Percentiles rank a stretch among this genome's conserved stretches.
Evolutionary conservation across 2,329 filamentous ascomycete species (phyloP).

Genomic region (Botrytis elliptica): DNA sequence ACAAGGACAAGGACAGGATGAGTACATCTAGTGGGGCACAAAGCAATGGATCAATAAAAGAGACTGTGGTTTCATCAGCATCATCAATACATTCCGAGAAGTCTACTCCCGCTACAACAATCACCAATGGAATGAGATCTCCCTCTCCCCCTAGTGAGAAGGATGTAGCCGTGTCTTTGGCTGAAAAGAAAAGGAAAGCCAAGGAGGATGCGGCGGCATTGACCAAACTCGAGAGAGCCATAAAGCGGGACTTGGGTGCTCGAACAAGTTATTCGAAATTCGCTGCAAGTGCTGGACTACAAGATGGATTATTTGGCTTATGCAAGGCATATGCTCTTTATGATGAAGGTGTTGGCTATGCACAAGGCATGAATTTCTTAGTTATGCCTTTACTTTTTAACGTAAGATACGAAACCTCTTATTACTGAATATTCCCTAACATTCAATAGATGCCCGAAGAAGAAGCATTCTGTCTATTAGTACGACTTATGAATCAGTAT

Average conservation of each 20-base stretch:
- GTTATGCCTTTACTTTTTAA: slow-evolving; percentile 97
- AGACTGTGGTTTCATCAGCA: slow-evolving; percentile 70
- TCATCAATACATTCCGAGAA: slow-evolving; percentile 81
- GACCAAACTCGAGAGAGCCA: slow-evolving; percentile 84
- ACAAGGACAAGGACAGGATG: slow-evolving; percentile 70
- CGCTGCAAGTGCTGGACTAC: slow-evolving; percentile 82
- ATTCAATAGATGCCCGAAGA: slow-evolving; percentile 80
- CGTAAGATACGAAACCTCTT: slow-evolving; percentile 48
- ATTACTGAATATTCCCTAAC: slow-evolving; percentile 30
- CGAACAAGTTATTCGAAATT: slow-evolving; percentile 97
- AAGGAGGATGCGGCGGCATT: slow-evolving; percentile 74
- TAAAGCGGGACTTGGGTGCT: slow-evolving; percentile 85
- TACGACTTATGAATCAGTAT: slow-evolving; percentile 96
- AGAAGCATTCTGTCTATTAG: slow-evolving; percentile 90
- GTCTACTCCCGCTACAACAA: slow-evolving; percentile 60
- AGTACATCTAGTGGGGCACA: slow-evolving; percentile 39
- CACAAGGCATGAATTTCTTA: slow-evolving; percentile 98
- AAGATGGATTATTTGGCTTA: slow-evolving; percentile 90
- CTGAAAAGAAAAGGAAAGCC: slow-evolving; percentile 72
- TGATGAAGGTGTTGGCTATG: slow-evolving; percentile 92
- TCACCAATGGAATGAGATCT: slow-evolving; percentile 52
- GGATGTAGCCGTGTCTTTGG: slow-evolving; percentile 56
- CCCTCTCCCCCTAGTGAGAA: slow-evolving; percentile 61
- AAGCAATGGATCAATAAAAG: slow-evolving; percentile 55
- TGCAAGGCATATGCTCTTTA: slow-evolving; percentile 98